Evolutionary conservation across 176 grass and related monocot genomes (phyloP).

Genomic region (barley (Hordeum vulgare)): DNA sequence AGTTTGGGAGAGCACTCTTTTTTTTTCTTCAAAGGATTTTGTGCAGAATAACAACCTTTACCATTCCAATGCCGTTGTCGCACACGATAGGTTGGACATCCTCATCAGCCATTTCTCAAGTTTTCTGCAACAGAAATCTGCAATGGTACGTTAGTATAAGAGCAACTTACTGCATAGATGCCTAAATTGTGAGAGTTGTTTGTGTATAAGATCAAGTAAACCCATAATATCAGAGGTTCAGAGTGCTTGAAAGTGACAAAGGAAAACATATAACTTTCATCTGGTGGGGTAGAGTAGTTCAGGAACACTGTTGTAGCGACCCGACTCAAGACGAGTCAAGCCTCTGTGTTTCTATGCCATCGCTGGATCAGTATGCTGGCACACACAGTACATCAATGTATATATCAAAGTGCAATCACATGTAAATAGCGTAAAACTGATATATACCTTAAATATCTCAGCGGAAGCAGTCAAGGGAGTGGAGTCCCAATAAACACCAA

Average conservation of each 20-base stretch:
- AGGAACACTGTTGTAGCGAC: no score
- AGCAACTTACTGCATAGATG: not conserved
- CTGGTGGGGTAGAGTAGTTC: not conserved
- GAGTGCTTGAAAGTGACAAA: not conserved
- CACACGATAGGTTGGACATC: constrained; percentile 85
- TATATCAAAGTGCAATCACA: no score
- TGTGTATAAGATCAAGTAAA: not conserved
- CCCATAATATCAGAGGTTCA: not conserved
- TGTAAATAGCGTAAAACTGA: no score
- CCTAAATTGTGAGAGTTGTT: not conserved
- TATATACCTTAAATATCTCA: no score
- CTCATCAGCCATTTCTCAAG: constrained; percentile 60
- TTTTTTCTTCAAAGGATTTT: not conserved
- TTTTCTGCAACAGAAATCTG: constrained; percentile 15
- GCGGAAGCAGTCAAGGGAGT: no score
- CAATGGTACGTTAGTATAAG: not conserved
- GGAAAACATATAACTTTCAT: not conserved
- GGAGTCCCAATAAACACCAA: no score
- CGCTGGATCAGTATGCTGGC: no score
- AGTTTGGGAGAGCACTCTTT: not conserved
- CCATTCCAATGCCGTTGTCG: constrained; percentile 87
- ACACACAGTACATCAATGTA: no score
- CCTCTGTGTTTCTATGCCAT: no score
- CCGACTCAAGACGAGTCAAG: no score
- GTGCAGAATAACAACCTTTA: constrained; percentile 46